Base-by-base conservation (phyloP, 2,329 filamentous ascomycete genomes). In the Fusarium papillatum region DNA sequence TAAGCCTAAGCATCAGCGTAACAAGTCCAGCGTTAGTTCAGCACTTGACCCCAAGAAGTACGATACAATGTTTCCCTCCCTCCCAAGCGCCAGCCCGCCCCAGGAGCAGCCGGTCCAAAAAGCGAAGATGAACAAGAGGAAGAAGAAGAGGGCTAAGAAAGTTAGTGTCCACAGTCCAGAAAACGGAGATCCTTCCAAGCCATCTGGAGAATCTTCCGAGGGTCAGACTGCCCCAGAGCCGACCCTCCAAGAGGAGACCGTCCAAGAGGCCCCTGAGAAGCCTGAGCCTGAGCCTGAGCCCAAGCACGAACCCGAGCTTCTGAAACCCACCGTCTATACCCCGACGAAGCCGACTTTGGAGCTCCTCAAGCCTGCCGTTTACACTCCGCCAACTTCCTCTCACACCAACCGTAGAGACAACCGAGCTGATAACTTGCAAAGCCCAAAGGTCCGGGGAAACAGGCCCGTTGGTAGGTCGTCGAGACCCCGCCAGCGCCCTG, bases 31-130 rank as follows among this genome's bases (percentile, higher is more conserved):
- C 14, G 22, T 62, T 16, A 64, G 60, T 38, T 68, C 73, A 24
- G 63, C 65, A 39, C 61, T 79, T 24, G 75, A 79, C 24, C 71
- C 78, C 6, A 67, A 76, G 9, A 71, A 72, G 57, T 79, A 79
- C 39, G 73, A 79, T 16, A 46, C 62, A 17, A 79, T 79, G 78
- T 79, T 79, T 36, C 78, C 78, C 31, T 69, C 78, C 53, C 68
- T 79, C 19, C 65, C 29, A 13, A 60, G 46, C 24, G 50, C 68
- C 29, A 66, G 50, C 36, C 66, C 61, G 13, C n/a, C 60, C 65
- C 66, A 71, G 29, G 39, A 46, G 10, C 64, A 14, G 22, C 57
- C 36, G 17, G 31, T 55, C 63, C 63, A 19, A 19, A 53, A 48
- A 24, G n/a, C 57, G 10, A 62, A 24, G 59, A 16, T 36, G 14